Conservation (phyloP, 192 early-diverging fungal species). For the Borealophlyctis nickersoniae region DNA sequence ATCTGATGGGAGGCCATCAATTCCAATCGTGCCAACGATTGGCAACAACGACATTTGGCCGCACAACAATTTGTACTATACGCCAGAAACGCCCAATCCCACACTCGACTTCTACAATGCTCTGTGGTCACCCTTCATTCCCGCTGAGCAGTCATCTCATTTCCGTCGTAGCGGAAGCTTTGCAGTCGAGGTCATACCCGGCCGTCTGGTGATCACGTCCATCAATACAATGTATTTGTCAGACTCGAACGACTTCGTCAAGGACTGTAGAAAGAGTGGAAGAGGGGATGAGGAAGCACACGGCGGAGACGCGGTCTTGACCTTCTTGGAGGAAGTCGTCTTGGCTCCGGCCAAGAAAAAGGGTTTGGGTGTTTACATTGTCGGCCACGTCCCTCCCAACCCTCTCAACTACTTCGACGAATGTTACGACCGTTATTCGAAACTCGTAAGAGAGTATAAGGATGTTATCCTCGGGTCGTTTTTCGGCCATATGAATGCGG, state of each 20-base stretch:
- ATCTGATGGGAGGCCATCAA: not conserved
- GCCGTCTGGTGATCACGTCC: slow-evolving; percentile 17
- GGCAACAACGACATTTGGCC: slow-evolving; percentile 45
- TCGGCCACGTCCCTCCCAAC: slow-evolving; percentile 39
- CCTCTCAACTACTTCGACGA: slow-evolving; percentile 20
- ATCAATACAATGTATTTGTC: slow-evolving; percentile 40
- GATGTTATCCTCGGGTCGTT: slow-evolving; percentile 34
- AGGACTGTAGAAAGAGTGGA: slow-evolving; percentile 20
- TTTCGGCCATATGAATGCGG: slow-evolving; percentile 44
- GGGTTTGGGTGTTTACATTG: slow-evolving; percentile 23
- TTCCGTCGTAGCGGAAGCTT: slow-evolving; percentile 27
- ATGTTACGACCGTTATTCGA: slow-evolving; percentile 27
- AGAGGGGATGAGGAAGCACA: not conserved
- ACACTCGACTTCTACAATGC: slow-evolving; percentile 28
- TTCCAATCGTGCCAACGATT: slow-evolving; percentile 37
- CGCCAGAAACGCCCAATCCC: slow-evolving; percentile 10
- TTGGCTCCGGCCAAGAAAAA: slow-evolving; percentile 14
- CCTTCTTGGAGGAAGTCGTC: slow-evolving; percentile 28
- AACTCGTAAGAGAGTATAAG: slow-evolving; percentile 26
- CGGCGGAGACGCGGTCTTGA: slow-evolving; percentile 25
- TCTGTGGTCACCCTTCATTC: slow-evolving; percentile 32
- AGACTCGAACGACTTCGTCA: slow-evolving; percentile 21
- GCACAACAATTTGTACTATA: slow-evolving; percentile 32
- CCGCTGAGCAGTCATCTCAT: slow-evolving; percentile 11
- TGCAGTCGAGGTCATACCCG: slow-evolving; percentile 4